These are phyloP conservation scores for Fragaria iinumae DNA, from an alignment of 306 rosid species.

Conservation along the genomic window DNA sequence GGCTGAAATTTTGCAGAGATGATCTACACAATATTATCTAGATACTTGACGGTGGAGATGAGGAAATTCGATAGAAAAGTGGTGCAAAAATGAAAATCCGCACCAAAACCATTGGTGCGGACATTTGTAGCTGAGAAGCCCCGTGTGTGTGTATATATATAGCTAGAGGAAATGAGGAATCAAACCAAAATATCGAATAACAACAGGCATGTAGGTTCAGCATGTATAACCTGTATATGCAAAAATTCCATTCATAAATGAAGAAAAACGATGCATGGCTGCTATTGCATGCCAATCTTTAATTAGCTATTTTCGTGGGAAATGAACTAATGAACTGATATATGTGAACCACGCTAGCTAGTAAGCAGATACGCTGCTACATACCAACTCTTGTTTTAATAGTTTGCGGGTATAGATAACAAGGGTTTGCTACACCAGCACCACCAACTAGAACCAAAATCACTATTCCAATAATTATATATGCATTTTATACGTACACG, in stretches of 20 bases:
- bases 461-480: not conserved
- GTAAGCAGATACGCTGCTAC: not conserved
- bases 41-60: too few species aligned
- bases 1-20: too few species aligned
- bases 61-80: too few species aligned
- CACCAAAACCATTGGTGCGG: too few species aligned
- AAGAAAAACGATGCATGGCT: not conserved
- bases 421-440: conserved; percentile 36
- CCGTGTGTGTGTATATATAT: too few species aligned
- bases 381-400: not conserved
- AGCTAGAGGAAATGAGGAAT: not conserved
- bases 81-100: too few species aligned
- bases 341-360: not conserved
- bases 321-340: not conserved
- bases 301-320: not conserved
- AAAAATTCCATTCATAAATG: not conserved
- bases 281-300: not conserved
- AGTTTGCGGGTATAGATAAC: not conserved
- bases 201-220: not conserved
- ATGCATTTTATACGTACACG: too few species aligned
- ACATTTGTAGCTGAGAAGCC: too few species aligned
- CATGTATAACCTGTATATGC: not conserved
- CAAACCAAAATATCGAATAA: not conserved
- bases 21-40: too few species aligned
- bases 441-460: conserved; percentile 32